Conservation (phyloP, 1,284 basidiomycete species). For the Chiua sp. region DNA sequence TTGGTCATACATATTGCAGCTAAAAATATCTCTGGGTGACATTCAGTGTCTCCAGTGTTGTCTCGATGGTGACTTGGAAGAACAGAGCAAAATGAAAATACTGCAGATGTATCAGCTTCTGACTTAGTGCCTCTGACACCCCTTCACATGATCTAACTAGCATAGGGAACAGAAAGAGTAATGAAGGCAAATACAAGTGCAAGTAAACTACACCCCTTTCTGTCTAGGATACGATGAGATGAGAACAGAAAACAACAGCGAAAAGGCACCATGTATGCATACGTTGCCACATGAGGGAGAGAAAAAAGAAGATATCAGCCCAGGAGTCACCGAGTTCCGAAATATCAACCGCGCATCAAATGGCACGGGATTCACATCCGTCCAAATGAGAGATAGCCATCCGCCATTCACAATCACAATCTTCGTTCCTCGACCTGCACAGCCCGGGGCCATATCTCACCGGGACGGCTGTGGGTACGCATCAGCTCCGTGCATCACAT, state of each 20-base stretch:
- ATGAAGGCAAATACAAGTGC: too few relatives aligned
- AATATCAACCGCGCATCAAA: slow-evolving; percentile 1
- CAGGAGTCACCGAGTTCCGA: slow-evolving; percentile 2
- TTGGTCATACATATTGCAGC: too few relatives aligned
- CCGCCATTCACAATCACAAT: slow-evolving; percentile 31
- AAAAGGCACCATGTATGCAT: not conserved
- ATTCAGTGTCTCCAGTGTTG: too few relatives aligned
- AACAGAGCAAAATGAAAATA: too few relatives aligned
- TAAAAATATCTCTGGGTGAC: too few relatives aligned
- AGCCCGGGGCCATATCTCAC: slow-evolving; percentile 78
- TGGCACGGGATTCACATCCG: too few relatives aligned
- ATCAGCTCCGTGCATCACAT: not conserved
- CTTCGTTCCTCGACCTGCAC: slow-evolving; percentile 67
- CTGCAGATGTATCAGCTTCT: too few relatives aligned
- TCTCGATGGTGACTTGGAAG: too few relatives aligned
- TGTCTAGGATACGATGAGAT: slow-evolving; percentile 16
- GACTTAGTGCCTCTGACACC: too few relatives aligned
- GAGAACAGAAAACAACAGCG: not conserved
- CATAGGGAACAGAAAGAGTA: too few relatives aligned
- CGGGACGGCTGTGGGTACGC: slow-evolving; percentile 61
- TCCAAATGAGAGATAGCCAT: not conserved
- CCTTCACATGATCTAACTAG: too few relatives aligned
- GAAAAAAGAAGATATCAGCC: too few relatives aligned
- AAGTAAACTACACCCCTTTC: slow-evolving; percentile 21
- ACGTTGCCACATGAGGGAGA: not conserved